These are phyloP conservation scores for Ascochyta clinopodiicola DNA, from an alignment of 2,329 filamentous ascomycete species.

Conservation along the genomic window DNA sequence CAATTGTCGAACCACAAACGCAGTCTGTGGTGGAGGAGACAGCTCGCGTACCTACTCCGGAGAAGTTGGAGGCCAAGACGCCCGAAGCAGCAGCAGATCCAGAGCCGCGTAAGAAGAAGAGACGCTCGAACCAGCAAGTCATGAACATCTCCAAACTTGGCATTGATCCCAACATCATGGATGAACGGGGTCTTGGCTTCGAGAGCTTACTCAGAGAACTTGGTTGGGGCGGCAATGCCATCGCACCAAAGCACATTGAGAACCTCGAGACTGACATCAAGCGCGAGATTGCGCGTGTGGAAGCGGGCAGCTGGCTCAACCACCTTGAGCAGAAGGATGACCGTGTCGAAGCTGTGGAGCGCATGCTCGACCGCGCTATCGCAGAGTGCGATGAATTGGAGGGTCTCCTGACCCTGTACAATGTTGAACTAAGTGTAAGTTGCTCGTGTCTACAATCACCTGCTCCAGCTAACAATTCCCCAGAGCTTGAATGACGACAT, in stretches of 20 bases:
- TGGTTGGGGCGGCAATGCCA: conserved; percentile 82
- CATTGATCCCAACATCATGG: conserved; percentile 77
- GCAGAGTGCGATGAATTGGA: conserved; percentile 96
- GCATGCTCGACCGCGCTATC: conserved; percentile 86
- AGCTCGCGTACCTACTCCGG: conserved; percentile 49
- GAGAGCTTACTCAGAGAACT: conserved; percentile 84
- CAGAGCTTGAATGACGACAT: conserved; percentile 95
- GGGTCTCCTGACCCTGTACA: conserved; percentile 90
- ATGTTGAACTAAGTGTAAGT: conserved; percentile 87
- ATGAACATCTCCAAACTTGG: conserved; percentile 80
- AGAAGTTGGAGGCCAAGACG: conserved; percentile 23
- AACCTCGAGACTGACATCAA: conserved; percentile 83
- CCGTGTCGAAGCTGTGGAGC: conserved; percentile 83
- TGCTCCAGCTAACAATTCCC: conserved; percentile 27
- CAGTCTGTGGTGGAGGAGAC: conserved; percentile 23
- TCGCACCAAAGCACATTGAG: conserved; percentile 77
- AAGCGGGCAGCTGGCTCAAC: conserved; percentile 90
- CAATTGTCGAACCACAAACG: conserved; percentile 23
- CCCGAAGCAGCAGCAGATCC: conserved; percentile 31
- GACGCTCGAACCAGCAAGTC: conserved; percentile 74
- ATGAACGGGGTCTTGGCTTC: conserved; percentile 79
- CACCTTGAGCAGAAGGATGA: conserved; percentile 87
- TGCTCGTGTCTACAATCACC: too few species aligned
- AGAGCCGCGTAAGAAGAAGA: conserved; percentile 64
- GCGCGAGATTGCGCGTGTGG: conserved; percentile 85